A percentile compares a stretch with the other conserved stretches of the same genome.
Conservation (phyloP, 768 basidiomycete species). For the Tulasnella sp. region DNA sequence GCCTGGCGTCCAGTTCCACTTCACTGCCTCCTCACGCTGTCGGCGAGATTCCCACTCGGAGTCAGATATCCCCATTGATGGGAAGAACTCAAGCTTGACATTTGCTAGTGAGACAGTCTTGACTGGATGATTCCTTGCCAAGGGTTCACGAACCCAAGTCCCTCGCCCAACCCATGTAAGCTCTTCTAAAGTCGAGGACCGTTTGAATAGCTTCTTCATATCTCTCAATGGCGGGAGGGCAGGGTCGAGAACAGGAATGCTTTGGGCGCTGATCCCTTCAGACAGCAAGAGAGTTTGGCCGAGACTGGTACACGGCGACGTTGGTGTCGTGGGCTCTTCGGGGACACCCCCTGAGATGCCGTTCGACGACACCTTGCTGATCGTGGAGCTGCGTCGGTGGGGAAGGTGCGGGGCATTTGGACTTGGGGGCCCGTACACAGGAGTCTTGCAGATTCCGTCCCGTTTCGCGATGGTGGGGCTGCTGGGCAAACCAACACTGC, state of each 20-base stretch:
- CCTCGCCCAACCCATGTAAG: slow-evolving; percentile 33
- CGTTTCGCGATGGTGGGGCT: neutral
- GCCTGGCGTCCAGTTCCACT: slow-evolving; percentile 18
- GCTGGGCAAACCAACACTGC: neutral
- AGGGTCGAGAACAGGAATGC: slow-evolving; percentile 25
- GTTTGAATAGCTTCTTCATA: slow-evolving; percentile 32
- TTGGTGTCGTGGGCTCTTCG: too few species aligned
- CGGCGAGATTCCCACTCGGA: slow-evolving; percentile 21
- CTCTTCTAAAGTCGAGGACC: slow-evolving; percentile 28
- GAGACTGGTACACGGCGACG: neutral
- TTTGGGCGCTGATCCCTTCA: slow-evolving; percentile 19
- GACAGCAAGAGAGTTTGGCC: neutral
- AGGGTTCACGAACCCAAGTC: slow-evolving; percentile 28
- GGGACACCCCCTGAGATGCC: neutral
- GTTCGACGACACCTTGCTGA: neutral
- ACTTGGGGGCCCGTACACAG: neutral
- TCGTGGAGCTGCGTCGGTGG: too few species aligned
- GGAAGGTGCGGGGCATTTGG: neutral
- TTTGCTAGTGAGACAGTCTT: slow-evolving; percentile 26
- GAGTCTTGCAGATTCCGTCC: slow-evolving; percentile 3
- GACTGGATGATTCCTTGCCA: slow-evolving; percentile 19
- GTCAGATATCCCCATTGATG: slow-evolving; percentile 4
- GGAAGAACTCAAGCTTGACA: slow-evolving; percentile 28
- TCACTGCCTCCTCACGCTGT: slow-evolving; percentile 18
- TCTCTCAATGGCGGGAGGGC: slow-evolving; percentile 31